Conservation (phyloP, 495 filamentous ascomycete genomes). For the Aspergillus carlsbadensis region DNA sequence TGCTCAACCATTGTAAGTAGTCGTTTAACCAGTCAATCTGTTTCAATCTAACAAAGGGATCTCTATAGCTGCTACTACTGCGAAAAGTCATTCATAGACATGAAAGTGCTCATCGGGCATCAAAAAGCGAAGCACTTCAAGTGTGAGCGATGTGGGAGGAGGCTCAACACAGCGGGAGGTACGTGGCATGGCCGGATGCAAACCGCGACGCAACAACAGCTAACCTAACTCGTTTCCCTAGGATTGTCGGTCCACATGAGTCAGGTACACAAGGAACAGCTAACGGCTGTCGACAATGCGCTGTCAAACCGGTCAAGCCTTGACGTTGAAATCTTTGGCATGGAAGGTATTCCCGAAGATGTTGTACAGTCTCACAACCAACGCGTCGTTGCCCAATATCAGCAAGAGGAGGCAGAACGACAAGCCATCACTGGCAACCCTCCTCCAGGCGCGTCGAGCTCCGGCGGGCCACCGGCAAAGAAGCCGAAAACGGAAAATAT, state of each 20-base stretch:
- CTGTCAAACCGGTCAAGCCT: slow-evolving; percentile 77
- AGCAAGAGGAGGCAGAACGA: slow-evolving; percentile 80
- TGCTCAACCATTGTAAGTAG: slow-evolving; percentile 76
- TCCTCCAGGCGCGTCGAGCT: slow-evolving; percentile 54
- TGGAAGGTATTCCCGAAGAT: slow-evolving; percentile 93
- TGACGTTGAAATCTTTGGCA: slow-evolving; percentile 95
- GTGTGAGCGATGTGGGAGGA: slow-evolving; percentile 82
- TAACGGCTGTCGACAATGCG: slow-evolving; percentile 86
- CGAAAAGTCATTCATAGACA: slow-evolving; percentile 95
- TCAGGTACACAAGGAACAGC: slow-evolving; percentile 93
- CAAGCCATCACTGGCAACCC: slow-evolving; percentile 83
- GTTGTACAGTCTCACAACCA: slow-evolving; percentile 78
- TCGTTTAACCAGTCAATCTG: not conserved
- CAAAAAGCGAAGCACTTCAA: slow-evolving; percentile 99
- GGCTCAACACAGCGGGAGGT: slow-evolving; percentile 95
- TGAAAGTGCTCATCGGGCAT: slow-evolving; percentile 93
- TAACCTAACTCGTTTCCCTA: slow-evolving; percentile 30
- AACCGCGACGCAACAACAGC: not conserved
- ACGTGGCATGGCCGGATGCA: slow-evolving; percentile 31
- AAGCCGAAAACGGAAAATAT: slow-evolving; percentile 76
- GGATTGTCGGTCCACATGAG: slow-evolving; percentile 95
- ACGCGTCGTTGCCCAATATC: slow-evolving; percentile 77
- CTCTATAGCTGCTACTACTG: slow-evolving; percentile 99
- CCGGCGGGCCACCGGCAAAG: slow-evolving; percentile 60
- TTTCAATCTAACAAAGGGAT: slow-evolving; percentile 1